Percentiles rank a stretch among this genome's conserved stretches.
phyloP scores from a whole-genome alignment of 768 basidiomycete genomes.

The Tephrocybe rancida region DNA sequence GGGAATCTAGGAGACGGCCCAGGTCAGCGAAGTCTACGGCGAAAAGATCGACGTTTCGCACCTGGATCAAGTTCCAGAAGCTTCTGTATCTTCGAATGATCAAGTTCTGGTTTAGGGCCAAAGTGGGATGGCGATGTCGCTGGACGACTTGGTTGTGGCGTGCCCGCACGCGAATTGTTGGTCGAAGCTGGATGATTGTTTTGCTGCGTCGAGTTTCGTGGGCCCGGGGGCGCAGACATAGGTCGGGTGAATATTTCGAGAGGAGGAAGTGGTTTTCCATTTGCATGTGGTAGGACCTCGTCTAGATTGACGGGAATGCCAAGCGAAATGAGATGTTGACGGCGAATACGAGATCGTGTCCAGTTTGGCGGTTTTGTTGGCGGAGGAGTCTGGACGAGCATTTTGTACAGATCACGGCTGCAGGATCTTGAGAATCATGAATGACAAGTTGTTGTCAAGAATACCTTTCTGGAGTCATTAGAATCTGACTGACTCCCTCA shows the following conservation, averaged over 20 bases:
- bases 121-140: slow-evolving; percentile 44
- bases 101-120: slow-evolving; percentile 77
- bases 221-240: slow-evolving; percentile 76
- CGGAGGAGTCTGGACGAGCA: slow-evolving; percentile 70
- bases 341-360: slow-evolving; percentile 88
- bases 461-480: slow-evolving; percentile 78
- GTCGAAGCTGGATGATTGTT: slow-evolving; percentile 31
- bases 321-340: slow-evolving; percentile 88
- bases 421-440: slow-evolving; percentile 17
- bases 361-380: slow-evolving; percentile 88
- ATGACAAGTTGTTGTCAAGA: slow-evolving; percentile 6
- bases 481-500: slow-evolving; percentile 79
- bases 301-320: slow-evolving; percentile 96
- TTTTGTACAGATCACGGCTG: slow-evolving; percentile 81
- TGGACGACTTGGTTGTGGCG: slow-evolving; percentile 42
- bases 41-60: slow-evolving; percentile 34
- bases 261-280: slow-evolving; percentile 69
- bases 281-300: slow-evolving; percentile 77
- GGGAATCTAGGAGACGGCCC: slow-evolving; percentile 50
- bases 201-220: slow-evolving; percentile 40
- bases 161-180: slow-evolving; percentile 57
- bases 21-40: slow-evolving; percentile 2
- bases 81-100: slow-evolving; percentile 63
- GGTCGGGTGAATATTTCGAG: slow-evolving; percentile 85
- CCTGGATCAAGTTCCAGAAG: slow-evolving; percentile 71